Base-by-base conservation (phyloP, 768 basidiomycete genomes). In the Boletus coccyginus region DNA sequence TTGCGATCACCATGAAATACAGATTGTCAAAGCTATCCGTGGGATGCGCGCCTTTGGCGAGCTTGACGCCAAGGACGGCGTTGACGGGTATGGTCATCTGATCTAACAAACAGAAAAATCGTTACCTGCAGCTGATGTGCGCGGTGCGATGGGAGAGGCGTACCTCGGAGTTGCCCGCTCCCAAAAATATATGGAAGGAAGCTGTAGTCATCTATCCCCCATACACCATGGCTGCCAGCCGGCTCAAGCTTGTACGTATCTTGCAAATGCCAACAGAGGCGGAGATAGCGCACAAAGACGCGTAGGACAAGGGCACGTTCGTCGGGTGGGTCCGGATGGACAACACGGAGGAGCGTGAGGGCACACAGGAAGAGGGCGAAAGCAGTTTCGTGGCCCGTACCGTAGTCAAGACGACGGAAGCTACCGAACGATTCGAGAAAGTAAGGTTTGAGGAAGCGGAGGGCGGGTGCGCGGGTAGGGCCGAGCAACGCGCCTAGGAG, bases 191-290 rank as follows among this genome's bases (percentile, higher is more conserved):
- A 97, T 4, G 89, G 86, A 43, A 98, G 79, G 73, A 96, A 95
- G 50, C 79, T 81, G 52, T 88, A 96, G 69, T 97, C 95, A 65
- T 98, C 95, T 38, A 98, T 74, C 2, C 95, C 97, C 97, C 96
- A 99, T 1, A 98, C 96, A 5, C 97, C 97, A 68, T 98, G 95
- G 59, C 92, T 95, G 9, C 97, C 97, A 3, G 97, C 97, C 7
- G 95, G 94, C 71, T 98, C 96, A 11, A 99, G 84, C 47, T 79
- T 84, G 70, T 98, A 99, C 33, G 83, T 81, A 59, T 94, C 90
- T 69, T 98, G 94, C 16, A 98, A 78, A 54, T 80, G 81, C 84
- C 92, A 94, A 59, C 88, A 90, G 35, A 98, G 78, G 35, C 79
- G 78, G 42, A 94, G 74, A 69, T 99, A 99, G 43, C 88, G 83